These are phyloP conservation scores for Apiotrichum mycotoxinovorans DNA, from an alignment of 1,284 basidiomycete genomes.

Conservation along the genomic window DNA sequence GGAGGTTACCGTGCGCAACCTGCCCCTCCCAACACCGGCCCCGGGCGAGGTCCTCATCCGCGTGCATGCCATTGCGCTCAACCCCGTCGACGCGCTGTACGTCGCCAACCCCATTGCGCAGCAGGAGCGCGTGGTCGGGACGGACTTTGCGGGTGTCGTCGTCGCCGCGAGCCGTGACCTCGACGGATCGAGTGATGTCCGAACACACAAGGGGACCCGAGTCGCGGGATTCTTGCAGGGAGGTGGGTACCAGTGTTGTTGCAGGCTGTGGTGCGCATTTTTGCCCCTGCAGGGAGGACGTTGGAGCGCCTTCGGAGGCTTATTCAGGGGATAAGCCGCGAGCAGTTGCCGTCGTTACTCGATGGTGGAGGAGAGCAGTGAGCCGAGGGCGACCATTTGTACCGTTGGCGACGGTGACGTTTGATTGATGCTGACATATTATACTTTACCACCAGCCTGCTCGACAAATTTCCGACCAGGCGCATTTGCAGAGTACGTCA, in stretches of 20 bases:
- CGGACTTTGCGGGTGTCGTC: constrained; percentile 16
- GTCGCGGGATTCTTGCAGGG: constrained; percentile 13
- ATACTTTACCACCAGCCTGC: constrained; percentile 5
- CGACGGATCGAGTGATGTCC: not conserved
- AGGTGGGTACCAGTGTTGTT: not conserved
- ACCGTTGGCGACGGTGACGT: no score
- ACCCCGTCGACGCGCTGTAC: constrained; percentile 15
- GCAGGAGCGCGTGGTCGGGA: constrained; percentile 10
- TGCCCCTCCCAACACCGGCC: not conserved
- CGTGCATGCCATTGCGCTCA: constrained; percentile 15
- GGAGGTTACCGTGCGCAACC: not conserved
- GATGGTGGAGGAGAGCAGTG: no score
- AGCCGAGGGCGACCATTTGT: no score
- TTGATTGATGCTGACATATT: no score
- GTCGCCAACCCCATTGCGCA: constrained; percentile 1
- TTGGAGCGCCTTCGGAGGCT: no score
- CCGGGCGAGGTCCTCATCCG: constrained; percentile 6
- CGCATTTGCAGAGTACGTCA: constrained; percentile 11
- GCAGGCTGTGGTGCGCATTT: no score
- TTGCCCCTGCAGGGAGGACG: no score
- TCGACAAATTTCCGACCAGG: constrained; percentile 10
- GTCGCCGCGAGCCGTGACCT: not conserved
- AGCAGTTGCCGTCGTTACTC: no score
- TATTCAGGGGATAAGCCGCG: no score
- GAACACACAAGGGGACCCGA: not conserved